A percentile compares a stretch with the other conserved stretches of the same genome.
phyloP scores from a whole-genome alignment of 2,329 filamentous ascomycete genomes.

The Bisporella sp. region DNA sequence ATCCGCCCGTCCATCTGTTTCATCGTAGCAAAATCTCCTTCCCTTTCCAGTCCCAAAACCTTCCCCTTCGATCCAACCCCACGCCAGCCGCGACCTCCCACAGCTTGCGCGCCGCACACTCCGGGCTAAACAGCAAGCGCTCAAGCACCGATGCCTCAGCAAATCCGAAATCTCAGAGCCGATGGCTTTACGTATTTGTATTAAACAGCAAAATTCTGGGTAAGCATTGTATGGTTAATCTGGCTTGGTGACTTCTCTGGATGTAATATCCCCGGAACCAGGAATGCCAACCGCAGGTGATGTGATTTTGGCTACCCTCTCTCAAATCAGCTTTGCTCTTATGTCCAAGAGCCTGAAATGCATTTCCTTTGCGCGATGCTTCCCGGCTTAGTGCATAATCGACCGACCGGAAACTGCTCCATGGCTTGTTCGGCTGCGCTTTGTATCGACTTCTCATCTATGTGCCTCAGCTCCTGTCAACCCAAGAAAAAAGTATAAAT shows the following conservation, averaged over 20 bases:
- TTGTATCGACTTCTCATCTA: neutral
- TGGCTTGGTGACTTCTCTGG: slow-evolving; percentile 66
- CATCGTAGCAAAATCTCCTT: slow-evolving; percentile 51
- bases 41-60: slow-evolving; percentile 64
- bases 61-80: slow-evolving; percentile 46
- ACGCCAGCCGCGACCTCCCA: slow-evolving; percentile 47
- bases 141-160: neutral
- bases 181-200: slow-evolving; percentile 28
- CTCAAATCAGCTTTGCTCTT: neutral
- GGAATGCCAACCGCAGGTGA: slow-evolving; percentile 63
- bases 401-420: neutral
- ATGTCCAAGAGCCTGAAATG: too few relatives aligned
- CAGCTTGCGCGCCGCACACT: slow-evolving; percentile 59
- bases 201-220: slow-evolving; percentile 69
- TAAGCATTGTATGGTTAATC: slow-evolving; percentile 51
- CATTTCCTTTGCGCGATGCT: neutral
- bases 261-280: slow-evolving; percentile 63
- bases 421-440: neutral
- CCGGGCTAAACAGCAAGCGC: slow-evolving; percentile 50
- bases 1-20: too few relatives aligned
- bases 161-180: neutral
- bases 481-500: neutral
- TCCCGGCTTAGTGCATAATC: neutral
- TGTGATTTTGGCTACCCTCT: slow-evolving; percentile 36
- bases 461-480: neutral